Base-by-base conservation (phyloP, 1,139 yeast species). In the Hyphopichia fennica region DNA sequence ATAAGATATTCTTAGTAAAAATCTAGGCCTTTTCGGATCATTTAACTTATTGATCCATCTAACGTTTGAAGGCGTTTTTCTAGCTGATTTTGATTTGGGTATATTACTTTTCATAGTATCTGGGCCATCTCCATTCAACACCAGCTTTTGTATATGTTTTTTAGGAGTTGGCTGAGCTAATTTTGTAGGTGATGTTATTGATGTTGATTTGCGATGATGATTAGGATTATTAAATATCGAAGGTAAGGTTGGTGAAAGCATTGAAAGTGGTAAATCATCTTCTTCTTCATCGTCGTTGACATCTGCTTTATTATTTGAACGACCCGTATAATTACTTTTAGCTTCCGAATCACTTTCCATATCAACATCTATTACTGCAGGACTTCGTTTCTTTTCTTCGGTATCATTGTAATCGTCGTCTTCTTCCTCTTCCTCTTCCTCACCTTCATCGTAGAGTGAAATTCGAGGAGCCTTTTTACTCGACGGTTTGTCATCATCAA, bases 201-300 rank as follows among this genome's bases (percentile, higher is more conserved):
- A 6, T 8, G 10, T 35, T 3, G 15, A n/a, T 14, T 17, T 22
- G 10, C 17, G 30, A 3, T 20, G 3, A 19, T 16, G 3, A 11
- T 11, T 13, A 16, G 19, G n/a, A 7, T 31, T 44, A 17, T 53
- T 60, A 41, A 66, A 66, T 19, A 61, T 57, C 13, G 63, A 51
- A 2, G 74, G 74, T 27, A 67, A 50, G 3, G 73, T 67, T 3
- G 74, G 73, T 2, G 72, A 65, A 29, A 68, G 49, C 53, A 66
- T 54, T 14, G 65, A 62, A 25, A 66, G 46, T 3, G 71, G 69
- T 3, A 62, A 45, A 25, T 54, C 46, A 35, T 60, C 64, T 9
- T 54, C 54, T 10, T 27, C 35, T 3, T 17, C 20, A 15, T 33
- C 33, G 15, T 16, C 41, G 4, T 19, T 31, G n/a, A n/a, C n/a